Percentiles rank a stretch among this genome's conserved stretches.
phyloP scores from a whole-genome alignment of 805 yeast species.

The Saccharomycopsis schoenii region DNA sequence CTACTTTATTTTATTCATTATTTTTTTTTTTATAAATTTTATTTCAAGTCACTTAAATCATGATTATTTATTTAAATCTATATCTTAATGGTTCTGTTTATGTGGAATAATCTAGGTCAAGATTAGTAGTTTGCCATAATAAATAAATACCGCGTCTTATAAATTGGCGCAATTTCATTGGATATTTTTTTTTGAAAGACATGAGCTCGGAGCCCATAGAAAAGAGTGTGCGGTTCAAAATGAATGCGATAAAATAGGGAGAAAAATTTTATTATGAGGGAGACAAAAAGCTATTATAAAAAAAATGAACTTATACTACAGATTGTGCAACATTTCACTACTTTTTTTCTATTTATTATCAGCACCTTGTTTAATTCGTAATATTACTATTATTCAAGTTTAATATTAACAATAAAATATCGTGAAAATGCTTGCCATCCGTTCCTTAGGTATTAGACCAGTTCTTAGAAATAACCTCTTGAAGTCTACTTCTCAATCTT shows the following conservation, averaged over 20 bases:
- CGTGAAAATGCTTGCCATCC: not conserved
- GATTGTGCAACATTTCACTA: not conserved
- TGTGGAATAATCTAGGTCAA: not conserved
- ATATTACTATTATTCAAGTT: too few species aligned
- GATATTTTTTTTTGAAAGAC: not conserved
- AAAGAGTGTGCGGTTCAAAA: not conserved
- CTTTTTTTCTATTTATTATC: not conserved
- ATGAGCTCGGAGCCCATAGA: not conserved
- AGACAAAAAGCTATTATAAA: not conserved
- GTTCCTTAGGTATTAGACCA: not conserved
- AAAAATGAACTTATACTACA: not conserved
- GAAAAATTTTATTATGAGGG: not conserved
- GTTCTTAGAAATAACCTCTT: not conserved
- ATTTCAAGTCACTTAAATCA: not conserved
- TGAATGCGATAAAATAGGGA: not conserved
- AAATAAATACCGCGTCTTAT: not conserved
- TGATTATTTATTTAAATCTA: not conserved
- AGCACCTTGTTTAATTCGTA: too few species aligned
- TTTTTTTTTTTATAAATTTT: not conserved
- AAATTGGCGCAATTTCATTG: slow-evolving; percentile 1
- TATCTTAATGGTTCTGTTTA: not conserved
- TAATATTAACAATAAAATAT: too few species aligned
- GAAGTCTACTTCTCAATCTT: not conserved
- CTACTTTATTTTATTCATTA: not conserved
- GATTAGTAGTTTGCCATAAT: not conserved